Evolutionary conservation across 202 grass and related monocot genomes (phyloP).

Genomic region (Miscanthus sacchariflorus): DNA sequence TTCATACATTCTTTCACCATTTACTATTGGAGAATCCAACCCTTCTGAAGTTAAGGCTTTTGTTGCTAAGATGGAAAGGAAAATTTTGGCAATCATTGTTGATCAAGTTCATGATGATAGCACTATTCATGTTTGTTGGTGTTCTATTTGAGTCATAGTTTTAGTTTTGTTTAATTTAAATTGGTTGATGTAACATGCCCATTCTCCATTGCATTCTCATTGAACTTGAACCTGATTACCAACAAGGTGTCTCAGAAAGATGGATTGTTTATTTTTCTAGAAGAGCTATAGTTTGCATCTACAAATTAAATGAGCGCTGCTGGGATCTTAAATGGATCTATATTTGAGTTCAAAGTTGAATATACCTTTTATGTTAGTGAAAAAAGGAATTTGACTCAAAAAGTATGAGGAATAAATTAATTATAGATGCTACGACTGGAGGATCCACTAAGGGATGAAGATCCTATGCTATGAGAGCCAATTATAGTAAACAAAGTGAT

Average conservation of each 20-base stretch:
- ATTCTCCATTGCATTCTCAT: no score
- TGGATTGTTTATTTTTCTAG: no score
- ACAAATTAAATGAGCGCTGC: background rate
- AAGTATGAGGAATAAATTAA: background rate
- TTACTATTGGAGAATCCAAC: background rate
- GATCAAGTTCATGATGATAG: slow-evolving; percentile 82
- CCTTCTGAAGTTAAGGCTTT: slow-evolving; percentile 54
- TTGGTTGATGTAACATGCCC: no score
- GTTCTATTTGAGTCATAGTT: slow-evolving; percentile 74
- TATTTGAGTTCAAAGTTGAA: slow-evolving; percentile 10
- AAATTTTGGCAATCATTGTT: slow-evolving; percentile 72
- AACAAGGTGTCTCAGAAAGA: no score
- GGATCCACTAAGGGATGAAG: no score
- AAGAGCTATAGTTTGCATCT: no score
- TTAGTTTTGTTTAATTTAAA: slow-evolving; percentile 52
- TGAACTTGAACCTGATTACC: no score
- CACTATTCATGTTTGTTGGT: slow-evolving; percentile 72
- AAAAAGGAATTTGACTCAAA: background rate
- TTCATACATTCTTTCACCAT: background rate
- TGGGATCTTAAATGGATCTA: slow-evolving; percentile 11
- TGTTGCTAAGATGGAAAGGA: slow-evolving; percentile 75
- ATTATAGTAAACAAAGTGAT: no score
- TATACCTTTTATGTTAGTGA: background rate
- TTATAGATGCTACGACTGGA: no score
- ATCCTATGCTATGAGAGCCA: no score